A percentile compares a stretch with the other conserved stretches of the same genome.
Evolutionary conservation across 495 filamentous ascomycete genomes (phyloP).

Genomic region (Extremus antarcticus): DNA sequence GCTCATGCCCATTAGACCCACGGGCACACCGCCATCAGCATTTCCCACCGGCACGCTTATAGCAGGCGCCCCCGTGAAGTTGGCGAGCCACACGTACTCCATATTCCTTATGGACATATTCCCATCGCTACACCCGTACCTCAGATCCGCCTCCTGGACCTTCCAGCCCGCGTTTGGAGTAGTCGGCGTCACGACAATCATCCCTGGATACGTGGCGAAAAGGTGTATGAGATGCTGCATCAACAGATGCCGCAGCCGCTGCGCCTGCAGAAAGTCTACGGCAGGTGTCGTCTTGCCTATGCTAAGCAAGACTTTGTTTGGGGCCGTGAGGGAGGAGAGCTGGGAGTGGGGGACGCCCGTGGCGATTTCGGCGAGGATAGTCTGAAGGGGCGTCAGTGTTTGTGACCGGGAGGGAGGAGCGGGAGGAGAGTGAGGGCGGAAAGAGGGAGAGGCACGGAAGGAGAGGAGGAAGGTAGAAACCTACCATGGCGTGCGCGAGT

Average conservation of each 20-base stretch:
- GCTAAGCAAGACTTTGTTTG: conserved; percentile 63
- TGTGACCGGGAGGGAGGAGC: no score
- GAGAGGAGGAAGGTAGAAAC: neutral
- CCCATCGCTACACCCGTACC: neutral
- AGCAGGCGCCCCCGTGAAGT: conserved; percentile 68
- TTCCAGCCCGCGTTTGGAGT: conserved; percentile 67
- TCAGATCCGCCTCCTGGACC: conserved; percentile 38
- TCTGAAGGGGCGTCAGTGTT: conserved; percentile 29
- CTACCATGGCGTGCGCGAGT: conserved; percentile 58
- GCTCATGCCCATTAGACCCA: conserved; percentile 81
- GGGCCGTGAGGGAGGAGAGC: conserved; percentile 45
- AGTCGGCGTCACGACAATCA: conserved; percentile 73
- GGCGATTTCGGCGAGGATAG: conserved; percentile 48
- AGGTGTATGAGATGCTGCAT: conserved; percentile 75
- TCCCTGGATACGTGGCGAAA: conserved; percentile 58
- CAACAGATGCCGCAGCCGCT: conserved; percentile 60
- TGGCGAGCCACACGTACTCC: conserved; percentile 83
- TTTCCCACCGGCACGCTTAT: conserved; percentile 70
- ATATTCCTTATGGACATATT: conserved; percentile 50
- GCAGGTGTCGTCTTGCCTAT: conserved; percentile 53
- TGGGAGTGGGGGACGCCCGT: conserved; percentile 24
- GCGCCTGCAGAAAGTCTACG: conserved; percentile 60
- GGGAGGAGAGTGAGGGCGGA: no score
- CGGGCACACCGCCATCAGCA: conserved; percentile 48
- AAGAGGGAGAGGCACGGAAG: no score